Evolutionary conservation across 768 basidiomycete genomes (phyloP).

Genomic region (Mycena vulgaris): DNA sequence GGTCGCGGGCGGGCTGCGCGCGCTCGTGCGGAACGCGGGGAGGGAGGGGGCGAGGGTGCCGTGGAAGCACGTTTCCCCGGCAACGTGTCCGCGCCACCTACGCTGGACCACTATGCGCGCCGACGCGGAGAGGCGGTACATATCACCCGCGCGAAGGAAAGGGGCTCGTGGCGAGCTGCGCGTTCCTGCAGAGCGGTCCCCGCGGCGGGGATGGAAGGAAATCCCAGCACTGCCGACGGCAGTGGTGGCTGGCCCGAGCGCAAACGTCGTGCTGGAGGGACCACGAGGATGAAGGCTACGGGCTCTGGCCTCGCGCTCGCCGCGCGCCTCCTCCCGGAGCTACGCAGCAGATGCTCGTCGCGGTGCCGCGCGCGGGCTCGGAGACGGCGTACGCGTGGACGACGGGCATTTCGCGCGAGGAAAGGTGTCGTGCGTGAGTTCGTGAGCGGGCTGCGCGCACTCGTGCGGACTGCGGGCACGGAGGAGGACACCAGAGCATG

Average conservation of each 20-base stretch:
- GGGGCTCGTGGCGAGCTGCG: constrained; percentile 2
- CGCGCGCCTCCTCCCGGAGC: background rate
- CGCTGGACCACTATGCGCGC: background rate
- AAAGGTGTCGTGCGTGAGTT: constrained; percentile 3
- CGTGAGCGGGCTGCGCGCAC: background rate
- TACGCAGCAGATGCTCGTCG: background rate
- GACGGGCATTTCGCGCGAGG: constrained; percentile 2
- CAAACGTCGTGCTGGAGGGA: background rate
- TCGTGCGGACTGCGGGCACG: background rate
- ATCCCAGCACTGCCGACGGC: background rate
- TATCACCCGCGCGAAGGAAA: background rate
- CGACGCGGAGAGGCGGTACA: background rate
- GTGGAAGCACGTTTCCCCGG: background rate
- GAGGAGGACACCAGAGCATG: constrained; percentile 4
- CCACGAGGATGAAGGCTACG: constrained; percentile 2
- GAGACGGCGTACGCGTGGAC: background rate
- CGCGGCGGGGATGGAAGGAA: constrained; percentile 5
- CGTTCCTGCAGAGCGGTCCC: background rate
- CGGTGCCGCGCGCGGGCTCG: background rate
- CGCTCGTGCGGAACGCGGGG: background rate
- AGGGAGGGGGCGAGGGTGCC: background rate
- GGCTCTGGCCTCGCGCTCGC: background rate
- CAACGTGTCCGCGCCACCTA: background rate
- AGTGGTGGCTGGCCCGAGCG: constrained; percentile 1
- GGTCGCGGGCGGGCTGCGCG: background rate